Base-by-base conservation (phyloP, 2,329 filamentous ascomycete genomes). In the Hypoxylon sp. region DNA sequence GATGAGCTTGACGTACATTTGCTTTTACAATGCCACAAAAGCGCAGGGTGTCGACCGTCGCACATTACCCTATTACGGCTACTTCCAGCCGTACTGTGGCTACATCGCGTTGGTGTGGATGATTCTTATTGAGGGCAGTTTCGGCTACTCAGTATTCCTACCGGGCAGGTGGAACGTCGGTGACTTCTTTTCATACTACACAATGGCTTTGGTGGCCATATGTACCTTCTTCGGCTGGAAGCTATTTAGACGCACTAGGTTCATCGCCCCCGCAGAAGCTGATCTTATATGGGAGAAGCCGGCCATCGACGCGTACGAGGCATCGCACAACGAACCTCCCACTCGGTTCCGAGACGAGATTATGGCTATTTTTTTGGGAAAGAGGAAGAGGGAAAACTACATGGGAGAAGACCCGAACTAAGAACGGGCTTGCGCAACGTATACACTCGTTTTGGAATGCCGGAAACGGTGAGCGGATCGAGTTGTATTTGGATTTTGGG, bases 221-320 rank as follows among this genome's bases (percentile, higher is more conserved):
- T 81, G 86, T 76, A 78, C 81, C 17, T 86, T 86, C 79, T 89
- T 84, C 19, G 82, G 82, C 72, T 93, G 89, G 88, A 93, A 92
- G 79, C 6, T 91, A 1, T 19, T 88, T 75, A 87, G 89, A 80
- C 82, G 81, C 62, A 91, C 89, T 1, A 83, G 82, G 65, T 80
- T 86, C 56, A 80, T 89, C 17, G 79, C 79, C 2, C 80, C 89
- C 0, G 75, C 81, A 4, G 85, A 91, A 73, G 83, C 84, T 2
- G 88, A 91, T 73, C 80, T 90, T 14, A 79, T 88, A 45, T 87
- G 87, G 87, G 83, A 90, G 72, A 80, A 84, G n/a, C 87, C 87
- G 21, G 72, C 82, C 21, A 86, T 90, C 60, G 88, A 90, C 64
- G 81, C 81, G 0, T 86, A 86, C 68, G 84, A 86, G 72, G 80